These are phyloP conservation scores for Seiridium cupressi DNA, from an alignment of 2,329 filamentous ascomycete species.

Conservation along the genomic window DNA sequence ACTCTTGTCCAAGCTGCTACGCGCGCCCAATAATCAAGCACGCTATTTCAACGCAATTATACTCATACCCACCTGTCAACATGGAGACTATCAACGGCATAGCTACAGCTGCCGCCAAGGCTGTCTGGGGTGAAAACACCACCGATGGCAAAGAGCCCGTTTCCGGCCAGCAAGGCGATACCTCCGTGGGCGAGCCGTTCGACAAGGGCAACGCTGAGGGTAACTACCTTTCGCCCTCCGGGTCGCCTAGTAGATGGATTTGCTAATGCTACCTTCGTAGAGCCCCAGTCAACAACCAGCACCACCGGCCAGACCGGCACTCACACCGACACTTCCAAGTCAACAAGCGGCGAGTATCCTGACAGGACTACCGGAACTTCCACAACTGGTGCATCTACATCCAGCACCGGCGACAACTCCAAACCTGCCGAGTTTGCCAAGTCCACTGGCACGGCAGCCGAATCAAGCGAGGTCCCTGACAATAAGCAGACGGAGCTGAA, in stretches of 20 bases:
- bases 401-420: not conserved
- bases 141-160: constrained; percentile 61
- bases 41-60: not conserved
- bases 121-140: constrained; percentile 43
- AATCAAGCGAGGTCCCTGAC: constrained; percentile 20
- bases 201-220: constrained; percentile 68
- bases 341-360: no score
- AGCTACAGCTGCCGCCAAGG: constrained; percentile 45
- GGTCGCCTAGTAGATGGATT: not conserved
- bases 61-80: not conserved
- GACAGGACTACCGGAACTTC: not conserved
- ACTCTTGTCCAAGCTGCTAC: not conserved
- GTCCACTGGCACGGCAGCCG: constrained; percentile 22
- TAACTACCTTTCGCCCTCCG: not conserved
- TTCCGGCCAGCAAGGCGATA: constrained; percentile 67
- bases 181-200: constrained; percentile 68
- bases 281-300: not conserved
- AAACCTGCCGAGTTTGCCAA: constrained; percentile 19
- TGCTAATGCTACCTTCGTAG: not conserved
- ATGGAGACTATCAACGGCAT: constrained; percentile 67
- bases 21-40: not conserved
- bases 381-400: not conserved
- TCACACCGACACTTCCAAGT: not conserved
- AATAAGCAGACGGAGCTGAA: constrained; percentile 26
- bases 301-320: not conserved